phyloP scores from a whole-genome alignment of 148 eudicot species.

The Persicaria maculosa region DNA sequence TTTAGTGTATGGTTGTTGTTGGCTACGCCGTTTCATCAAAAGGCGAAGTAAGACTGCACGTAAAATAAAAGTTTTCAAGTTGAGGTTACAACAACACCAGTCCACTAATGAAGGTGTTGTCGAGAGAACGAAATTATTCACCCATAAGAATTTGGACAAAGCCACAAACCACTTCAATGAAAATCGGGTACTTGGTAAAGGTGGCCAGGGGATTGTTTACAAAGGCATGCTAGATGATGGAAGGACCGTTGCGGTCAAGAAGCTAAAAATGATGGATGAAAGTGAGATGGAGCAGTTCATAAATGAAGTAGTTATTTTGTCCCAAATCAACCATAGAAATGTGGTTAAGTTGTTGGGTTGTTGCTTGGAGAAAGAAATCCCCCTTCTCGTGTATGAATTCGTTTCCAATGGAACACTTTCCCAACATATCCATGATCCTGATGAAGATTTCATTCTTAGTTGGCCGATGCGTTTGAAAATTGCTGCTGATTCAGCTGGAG shows the following conservation, averaged over 20 bases:
- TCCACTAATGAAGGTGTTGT: neutral
- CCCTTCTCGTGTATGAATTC: slow-evolving; percentile 20
- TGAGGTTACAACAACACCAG: slow-evolving; percentile 2
- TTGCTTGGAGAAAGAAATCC: slow-evolving; percentile 25
- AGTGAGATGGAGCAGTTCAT: slow-evolving; percentile 12
- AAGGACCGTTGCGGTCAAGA: slow-evolving; percentile 6
- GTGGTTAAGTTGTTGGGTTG: slow-evolving; percentile 23
- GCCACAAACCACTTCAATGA: slow-evolving; percentile 10
- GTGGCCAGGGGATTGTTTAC: neutral
- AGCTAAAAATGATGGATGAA: neutral
- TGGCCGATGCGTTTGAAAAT: slow-evolving; percentile 22
- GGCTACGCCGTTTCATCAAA: slow-evolving; percentile 4
- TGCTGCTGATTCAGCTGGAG: slow-evolving; percentile 24
- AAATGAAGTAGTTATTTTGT: slow-evolving; percentile 7
- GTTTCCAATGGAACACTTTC: slow-evolving; percentile 17
- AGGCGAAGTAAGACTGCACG: neutral
- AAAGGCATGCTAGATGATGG: slow-evolving; percentile 6
- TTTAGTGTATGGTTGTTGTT: neutral
- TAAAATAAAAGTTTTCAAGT: neutral
- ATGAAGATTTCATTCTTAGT: slow-evolving; percentile 7
- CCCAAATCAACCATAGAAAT: slow-evolving; percentile 19
- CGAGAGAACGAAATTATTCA: neutral
- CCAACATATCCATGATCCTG: slow-evolving; percentile 10
- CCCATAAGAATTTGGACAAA: neutral
- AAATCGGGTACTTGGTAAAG: slow-evolving; percentile 9